Base-by-base conservation (phyloP, 148 eudicot species). In the Chenopodium album region DNA sequence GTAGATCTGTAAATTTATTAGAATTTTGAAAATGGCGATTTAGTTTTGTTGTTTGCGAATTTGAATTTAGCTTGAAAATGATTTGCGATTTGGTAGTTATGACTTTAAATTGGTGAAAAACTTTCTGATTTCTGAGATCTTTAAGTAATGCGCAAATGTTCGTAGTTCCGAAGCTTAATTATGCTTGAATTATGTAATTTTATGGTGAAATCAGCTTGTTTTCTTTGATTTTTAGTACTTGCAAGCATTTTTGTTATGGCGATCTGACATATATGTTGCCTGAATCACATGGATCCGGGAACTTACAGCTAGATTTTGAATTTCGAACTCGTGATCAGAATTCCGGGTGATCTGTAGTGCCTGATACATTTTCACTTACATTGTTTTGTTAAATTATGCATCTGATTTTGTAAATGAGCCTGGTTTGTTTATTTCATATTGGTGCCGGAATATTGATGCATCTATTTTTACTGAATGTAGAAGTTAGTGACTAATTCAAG, bases 401-500 rank as follows among this genome's bases (percentile, higher is more conserved):
- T 44, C 11, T 62, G 0, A 52, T 62, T 34, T 12, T 47, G 67
- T 44, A 4, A 14, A 29, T 77, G 12, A 23, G 26, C 16, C n/a
- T 46, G 72, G 31, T 46, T 68, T 26, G 17, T 62, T 9, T 28
- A 70, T 11, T 62, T 7, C 7, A n/a, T 12, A 50, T 63, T 73
- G 28, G 28, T 31, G 54, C 29, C 14, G 16, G 20, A 54, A 54
- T 34, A 16, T 47, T 76, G 46, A 12, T 76, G n/a, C 11, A 3
- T 46, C 31, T 17, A 28, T 23, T 23, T 54, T 34, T 69, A 11
- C 32, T 75, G 52, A 47, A 26, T 32, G 62, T 31, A 81, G 79
- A 84, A 71, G 65, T 78, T 78, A 7, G 74, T 75, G 75, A 44
- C 31, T 31, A 20, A 76, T 71, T 31, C 63, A 78, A 71, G 70